Base-by-base conservation (phyloP, 106 monocot species). In the Acorus calamus region DNA sequence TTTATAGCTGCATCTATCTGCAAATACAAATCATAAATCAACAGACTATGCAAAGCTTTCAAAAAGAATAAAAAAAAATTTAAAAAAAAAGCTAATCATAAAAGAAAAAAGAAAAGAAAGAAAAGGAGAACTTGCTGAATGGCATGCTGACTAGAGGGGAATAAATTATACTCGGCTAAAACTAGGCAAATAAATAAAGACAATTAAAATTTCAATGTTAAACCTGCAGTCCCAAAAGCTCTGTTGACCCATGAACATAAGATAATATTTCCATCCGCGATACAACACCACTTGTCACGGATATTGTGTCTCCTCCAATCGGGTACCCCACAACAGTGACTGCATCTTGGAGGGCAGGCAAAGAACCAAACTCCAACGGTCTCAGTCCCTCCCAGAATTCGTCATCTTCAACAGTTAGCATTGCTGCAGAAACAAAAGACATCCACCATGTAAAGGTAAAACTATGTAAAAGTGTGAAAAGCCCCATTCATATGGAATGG, bases 1-100 rank as follows among this genome's bases (percentile, higher is more conserved):
- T 99, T 99, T 76, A 99, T 99, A 66, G 98, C 96, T 50, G 96
- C 96, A 75, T 98, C 96, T 67, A 98, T 98, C 96, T 98, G 84
- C 69, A 50, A 43, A 63, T 5, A 56, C 14, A 5, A 58, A 66
- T 59, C 50, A 60, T 47, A 54, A 44, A 28, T 4, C 42, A 57
- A 12, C 56, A 6, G 14, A 14, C 3, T 8, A 57, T 60, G 9
- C 4, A 9, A 47, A 64, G 58, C 11, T 47, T 6, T 42, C 8
- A 49, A 48, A 58, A 11, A 58, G 57, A 4, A 58, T 8, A 50
- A 12, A 63, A 44, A n/a, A n/a, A n/a, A n/a, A n/a, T n/a, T n/a
- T n/a, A 52, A 45, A 52, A 12, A 46, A 56, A 3, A 14, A n/a
- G n/a, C 12, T 41, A 57, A 63, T 48, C 28, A 55, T 41, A 50